Evolutionary conservation across 148 eudicot species (phyloP), one percentile per base, ranked within the genome.

Genomic region (Rhododendron molle): DNA sequence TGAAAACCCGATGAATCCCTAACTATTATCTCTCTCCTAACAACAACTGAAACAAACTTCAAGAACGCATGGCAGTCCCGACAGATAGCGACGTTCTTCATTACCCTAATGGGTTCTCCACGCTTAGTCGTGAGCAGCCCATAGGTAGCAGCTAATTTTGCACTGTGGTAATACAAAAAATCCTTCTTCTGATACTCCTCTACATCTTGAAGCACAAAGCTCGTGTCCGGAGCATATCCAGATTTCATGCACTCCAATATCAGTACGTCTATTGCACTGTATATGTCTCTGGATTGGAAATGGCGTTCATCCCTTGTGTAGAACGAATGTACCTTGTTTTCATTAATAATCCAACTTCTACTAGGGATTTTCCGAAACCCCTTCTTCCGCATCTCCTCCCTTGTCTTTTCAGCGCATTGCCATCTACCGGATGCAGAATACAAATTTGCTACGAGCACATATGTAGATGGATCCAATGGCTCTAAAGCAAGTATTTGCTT

Each of bases 151-250:
- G 98, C 98, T 82, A 97, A 86, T 91, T 97, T 97, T 38, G 94
- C 96, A 83, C 99, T 94, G 84, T 97, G 99, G 89, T 94, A 91
- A 88, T 89, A 90, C 91, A 97, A 91, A 86, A 95, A 97, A 52
- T 93, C 91, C 71, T 85, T 92, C 89, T 95, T 97, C 67, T 95
- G 99, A 87, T 89, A 86, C 85, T 97, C 99, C 91, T 95, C 99
- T 44, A 94, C 96, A 87, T 97, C 99, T 83, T 95, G 99, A 78
- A 97, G 95, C 88, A 97, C 99, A 89, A 91, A 95, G 85, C 98
- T 97, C 7, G 98, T 95, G 87, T 97, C 98, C 0, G 99, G 99
- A 71, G 87, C 88, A 88, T 97, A 97, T 56, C 99, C 99, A 32
- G 89, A 90, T 90, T 90, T 95, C 76, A 91, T 83, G 90, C 98